A percentile compares a stretch with the other conserved stretches of the same genome.
phyloP scores from a whole-genome alignment of 441 rosid genomes.

The Gossypium lobatum region DNA sequence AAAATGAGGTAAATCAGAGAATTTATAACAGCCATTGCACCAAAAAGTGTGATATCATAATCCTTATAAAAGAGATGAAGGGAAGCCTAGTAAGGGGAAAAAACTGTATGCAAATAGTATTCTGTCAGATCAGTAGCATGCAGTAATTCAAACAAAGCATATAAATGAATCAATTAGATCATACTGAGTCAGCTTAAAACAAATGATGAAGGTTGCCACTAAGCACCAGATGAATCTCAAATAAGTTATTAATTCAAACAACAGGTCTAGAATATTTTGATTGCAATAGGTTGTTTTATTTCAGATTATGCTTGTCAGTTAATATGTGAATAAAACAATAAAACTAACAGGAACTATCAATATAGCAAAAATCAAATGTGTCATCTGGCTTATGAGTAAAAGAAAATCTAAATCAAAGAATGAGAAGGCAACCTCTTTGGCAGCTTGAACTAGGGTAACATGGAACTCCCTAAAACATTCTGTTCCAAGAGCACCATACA shows the following conservation, averaged over 20 bases:
- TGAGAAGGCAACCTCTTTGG: conserved; percentile 50
- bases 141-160: background rate
- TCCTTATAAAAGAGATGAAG: background rate
- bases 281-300: background rate
- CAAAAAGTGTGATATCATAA: background rate
- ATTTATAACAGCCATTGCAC: conserved; percentile 1
- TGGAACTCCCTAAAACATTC: conserved; percentile 84
- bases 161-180: background rate
- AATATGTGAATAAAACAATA: background rate
- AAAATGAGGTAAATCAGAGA: conserved; percentile 23
- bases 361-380: background rate
- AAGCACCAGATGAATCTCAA: background rate
- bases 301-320: background rate
- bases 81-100: background rate
- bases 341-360: background rate
- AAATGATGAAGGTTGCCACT: background rate
- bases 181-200: background rate
- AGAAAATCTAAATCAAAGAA: conserved; percentile 7
- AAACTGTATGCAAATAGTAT: background rate
- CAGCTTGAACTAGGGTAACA: conserved; percentile 56
- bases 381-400: background rate
- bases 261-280: background rate
- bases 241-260: background rate
- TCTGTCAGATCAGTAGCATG: background rate
- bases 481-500: conserved; percentile 95